phyloP scores from a whole-genome alignment of 148 eudicot genomes.

The Nepenthes mirabilis region DNA sequence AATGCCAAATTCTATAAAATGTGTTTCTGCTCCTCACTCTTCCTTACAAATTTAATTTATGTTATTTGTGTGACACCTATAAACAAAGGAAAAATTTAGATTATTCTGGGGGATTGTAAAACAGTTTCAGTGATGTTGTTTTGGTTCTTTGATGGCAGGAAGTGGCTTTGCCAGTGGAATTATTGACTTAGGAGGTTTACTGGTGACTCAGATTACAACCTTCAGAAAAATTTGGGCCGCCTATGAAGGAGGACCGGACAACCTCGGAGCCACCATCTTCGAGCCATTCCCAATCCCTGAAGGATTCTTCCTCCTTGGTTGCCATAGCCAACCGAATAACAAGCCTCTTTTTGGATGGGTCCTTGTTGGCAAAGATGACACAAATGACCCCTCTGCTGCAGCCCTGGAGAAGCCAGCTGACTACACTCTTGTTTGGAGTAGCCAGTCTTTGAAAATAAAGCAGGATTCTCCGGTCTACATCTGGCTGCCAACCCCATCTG shows the following conservation, averaged over 20 bases:
- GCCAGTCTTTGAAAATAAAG: slow-evolving; percentile 13
- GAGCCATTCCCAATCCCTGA: slow-evolving; percentile 22
- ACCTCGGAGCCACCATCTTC: slow-evolving; percentile 22
- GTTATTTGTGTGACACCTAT: too few species aligned
- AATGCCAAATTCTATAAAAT: too few species aligned
- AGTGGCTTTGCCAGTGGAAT: slow-evolving; percentile 23
- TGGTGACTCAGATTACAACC: slow-evolving; percentile 12
- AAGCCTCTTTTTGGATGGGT: slow-evolving; percentile 22
- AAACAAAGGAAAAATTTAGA: too few species aligned
- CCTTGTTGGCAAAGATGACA: slow-evolving; percentile 20
- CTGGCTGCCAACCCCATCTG: slow-evolving; percentile 24
- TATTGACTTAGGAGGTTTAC: slow-evolving; percentile 31
- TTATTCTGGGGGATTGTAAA: too few species aligned
- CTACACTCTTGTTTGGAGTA: slow-evolving; percentile 36
- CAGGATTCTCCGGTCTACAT: slow-evolving; percentile 19
- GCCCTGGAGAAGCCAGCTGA: slow-evolving; percentile 19
- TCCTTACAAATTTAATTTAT: too few species aligned
- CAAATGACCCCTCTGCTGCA: slow-evolving; percentile 5
- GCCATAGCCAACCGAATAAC: slow-evolving; percentile 26
- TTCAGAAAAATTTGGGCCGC: slow-evolving; percentile 28
- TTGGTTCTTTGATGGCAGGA: slow-evolving; percentile 11
- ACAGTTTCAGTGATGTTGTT: background rate
- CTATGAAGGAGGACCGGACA: slow-evolving; percentile 22
- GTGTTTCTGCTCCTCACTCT: too few species aligned
- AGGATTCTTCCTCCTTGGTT: slow-evolving; percentile 21